Evolutionary conservation across 495 filamentous ascomycete species (phyloP).

Genomic region (Podospora conica): DNA sequence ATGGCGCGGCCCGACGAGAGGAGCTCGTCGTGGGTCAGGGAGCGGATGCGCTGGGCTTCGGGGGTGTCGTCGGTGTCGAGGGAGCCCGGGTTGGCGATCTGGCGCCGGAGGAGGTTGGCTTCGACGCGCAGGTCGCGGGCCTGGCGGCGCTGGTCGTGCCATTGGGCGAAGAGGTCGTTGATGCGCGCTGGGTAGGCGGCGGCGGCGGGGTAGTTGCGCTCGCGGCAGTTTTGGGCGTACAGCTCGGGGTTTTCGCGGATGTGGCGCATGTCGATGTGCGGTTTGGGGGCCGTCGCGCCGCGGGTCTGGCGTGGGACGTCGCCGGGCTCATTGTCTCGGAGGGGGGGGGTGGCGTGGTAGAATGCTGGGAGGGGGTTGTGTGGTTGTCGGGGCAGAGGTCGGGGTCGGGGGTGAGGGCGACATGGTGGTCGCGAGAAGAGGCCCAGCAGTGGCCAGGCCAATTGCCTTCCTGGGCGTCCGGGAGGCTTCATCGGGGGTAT

Average conservation of each 20-base stretch:
- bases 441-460: neutral
- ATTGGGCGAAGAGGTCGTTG: conserved; percentile 59
- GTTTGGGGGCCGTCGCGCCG: conserved; percentile 67
- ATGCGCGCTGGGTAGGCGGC: conserved; percentile 63
- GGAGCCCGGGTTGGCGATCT: conserved; percentile 42
- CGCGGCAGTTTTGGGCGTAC: conserved; percentile 73
- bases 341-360: neutral
- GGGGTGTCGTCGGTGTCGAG: conserved; percentile 27
- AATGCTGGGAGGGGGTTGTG: neutral
- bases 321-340: neutral
- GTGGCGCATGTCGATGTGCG: conserved; percentile 73
- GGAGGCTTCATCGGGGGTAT: neutral
- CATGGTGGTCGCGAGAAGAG: neutral
- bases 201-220: conserved; percentile 74
- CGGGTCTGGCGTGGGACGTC: neutral
- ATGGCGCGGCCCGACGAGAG: conserved; percentile 62
- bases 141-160: conserved; percentile 48
- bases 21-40: conserved; percentile 39
- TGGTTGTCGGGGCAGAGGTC: neutral
- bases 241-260: conserved; percentile 76
- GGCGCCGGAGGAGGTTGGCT: conserved; percentile 48
- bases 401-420: neutral
- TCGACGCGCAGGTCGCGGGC: conserved; percentile 51
- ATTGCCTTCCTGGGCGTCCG: neutral
- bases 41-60: conserved; percentile 17